phyloP scores from a whole-genome alignment of 306 rosid genomes.

The Alnus rubra region DNA sequence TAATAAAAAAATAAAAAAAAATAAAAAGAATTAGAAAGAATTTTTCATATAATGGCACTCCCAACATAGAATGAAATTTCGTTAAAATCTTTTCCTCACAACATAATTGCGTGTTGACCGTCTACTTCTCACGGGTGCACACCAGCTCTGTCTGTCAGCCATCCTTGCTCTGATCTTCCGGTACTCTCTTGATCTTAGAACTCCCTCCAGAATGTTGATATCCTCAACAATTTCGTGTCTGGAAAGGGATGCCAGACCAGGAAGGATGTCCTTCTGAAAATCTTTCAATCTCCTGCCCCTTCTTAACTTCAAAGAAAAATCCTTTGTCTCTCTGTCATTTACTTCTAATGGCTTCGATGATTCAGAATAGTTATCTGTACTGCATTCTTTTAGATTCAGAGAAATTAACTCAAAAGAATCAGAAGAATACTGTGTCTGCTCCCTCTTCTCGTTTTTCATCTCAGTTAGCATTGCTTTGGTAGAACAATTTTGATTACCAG shows the following conservation, averaged over 20 bases:
- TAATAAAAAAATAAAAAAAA: too few species aligned
- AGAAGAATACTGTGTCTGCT: slow-evolving; percentile 31
- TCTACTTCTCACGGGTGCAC: slow-evolving; percentile 44
- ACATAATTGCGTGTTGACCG: slow-evolving; percentile 37
- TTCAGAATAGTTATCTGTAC: slow-evolving; percentile 35
- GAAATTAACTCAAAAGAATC: slow-evolving; percentile 56
- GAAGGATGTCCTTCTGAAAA: slow-evolving; percentile 65
- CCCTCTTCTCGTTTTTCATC: slow-evolving; percentile 26
- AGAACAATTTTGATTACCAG: slow-evolving; percentile 26
- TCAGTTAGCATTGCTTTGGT: slow-evolving; percentile 17
- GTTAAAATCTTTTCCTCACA: slow-evolving; percentile 27
- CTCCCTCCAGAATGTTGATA: slow-evolving; percentile 53
- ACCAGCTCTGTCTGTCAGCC: slow-evolving; percentile 44
- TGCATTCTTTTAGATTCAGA: slow-evolving; percentile 40
- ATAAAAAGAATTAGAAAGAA: background rate
- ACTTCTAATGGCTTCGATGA: slow-evolving; percentile 40
- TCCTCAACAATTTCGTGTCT: slow-evolving; percentile 60
- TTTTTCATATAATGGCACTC: background rate
- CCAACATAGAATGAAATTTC: slow-evolving; percentile 18
- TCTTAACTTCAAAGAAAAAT: slow-evolving; percentile 43
- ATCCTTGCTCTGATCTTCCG: slow-evolving; percentile 35
- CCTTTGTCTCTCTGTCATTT: slow-evolving; percentile 22
- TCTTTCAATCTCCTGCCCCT: slow-evolving; percentile 65
- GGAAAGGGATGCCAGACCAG: slow-evolving; percentile 59
- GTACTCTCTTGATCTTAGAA: slow-evolving; percentile 65